A percentile compares a stretch with the other conserved stretches of the same genome.
Conservation (phyloP, 208 protist species). For the Angomonas ambiguus region DNA sequence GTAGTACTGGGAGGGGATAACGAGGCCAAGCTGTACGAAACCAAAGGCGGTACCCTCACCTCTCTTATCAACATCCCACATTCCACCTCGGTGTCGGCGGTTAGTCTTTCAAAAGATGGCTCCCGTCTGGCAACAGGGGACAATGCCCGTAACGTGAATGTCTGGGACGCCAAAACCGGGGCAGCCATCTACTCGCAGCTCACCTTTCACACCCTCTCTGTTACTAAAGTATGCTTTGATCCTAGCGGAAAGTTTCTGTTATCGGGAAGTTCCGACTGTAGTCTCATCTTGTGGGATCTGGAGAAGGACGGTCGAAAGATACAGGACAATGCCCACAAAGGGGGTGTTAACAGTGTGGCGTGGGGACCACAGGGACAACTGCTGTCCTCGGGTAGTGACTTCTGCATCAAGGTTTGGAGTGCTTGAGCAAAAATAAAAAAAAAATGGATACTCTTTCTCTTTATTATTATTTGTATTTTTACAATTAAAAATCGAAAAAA, state of each 20-base stretch:
- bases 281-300: conserved; percentile 39
- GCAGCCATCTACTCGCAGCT: conserved; percentile 23
- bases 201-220: conserved; percentile 36
- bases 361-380: conserved; percentile 15
- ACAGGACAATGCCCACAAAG: conserved; percentile 31
- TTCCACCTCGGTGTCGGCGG: conserved; percentile 17
- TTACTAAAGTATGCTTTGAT: conserved; percentile 24
- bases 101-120: conserved; percentile 12
- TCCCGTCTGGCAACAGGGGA: conserved; percentile 27
- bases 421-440: neutral
- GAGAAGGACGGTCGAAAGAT: conserved; percentile 16
- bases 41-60: neutral
- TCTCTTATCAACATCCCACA: conserved; percentile 13
- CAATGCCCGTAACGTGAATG: conserved; percentile 26
- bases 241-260: conserved; percentile 16
- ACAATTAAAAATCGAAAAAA: neutral
- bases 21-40: conserved; percentile 17
- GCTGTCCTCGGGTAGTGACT: conserved; percentile 32
- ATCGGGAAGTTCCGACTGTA: conserved; percentile 34
- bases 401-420: conserved; percentile 32
- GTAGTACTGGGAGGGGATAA: conserved; percentile 28
- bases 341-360: conserved; percentile 29
- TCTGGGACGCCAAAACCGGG: conserved; percentile 29
- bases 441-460: conserved; percentile 3
- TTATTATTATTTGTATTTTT: neutral